Evolutionary conservation across 1,284 basidiomycete genomes (phyloP).

Genomic region (Cutaneotrichosporon dermatis): DNA sequence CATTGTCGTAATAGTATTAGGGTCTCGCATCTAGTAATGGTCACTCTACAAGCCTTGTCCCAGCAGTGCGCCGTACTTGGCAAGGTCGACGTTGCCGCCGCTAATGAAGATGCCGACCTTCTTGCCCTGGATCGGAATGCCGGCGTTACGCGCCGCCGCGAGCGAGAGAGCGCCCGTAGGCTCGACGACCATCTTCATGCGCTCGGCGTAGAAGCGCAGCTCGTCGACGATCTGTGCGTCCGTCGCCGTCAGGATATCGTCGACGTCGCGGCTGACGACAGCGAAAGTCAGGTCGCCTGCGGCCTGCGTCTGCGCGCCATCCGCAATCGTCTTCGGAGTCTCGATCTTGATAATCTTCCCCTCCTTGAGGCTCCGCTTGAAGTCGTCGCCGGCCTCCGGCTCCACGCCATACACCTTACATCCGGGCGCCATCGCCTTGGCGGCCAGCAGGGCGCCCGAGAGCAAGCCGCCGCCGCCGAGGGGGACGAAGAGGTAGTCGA

Average conservation of each 20-base stretch:
- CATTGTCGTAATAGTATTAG: background rate
- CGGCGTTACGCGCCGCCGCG: constrained; percentile 78
- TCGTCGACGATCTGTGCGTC: constrained; percentile 98
- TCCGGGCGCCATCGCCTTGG: constrained; percentile 86
- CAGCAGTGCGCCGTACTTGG: constrained; percentile 91
- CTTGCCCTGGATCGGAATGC: constrained; percentile 77
- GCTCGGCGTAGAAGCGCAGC: constrained; percentile 98
- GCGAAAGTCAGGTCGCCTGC: constrained; percentile 94
- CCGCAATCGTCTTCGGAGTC: constrained; percentile 93
- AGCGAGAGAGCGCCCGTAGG: constrained; percentile 92
- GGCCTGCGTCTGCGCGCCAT: constrained; percentile 95
- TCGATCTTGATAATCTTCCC: constrained; percentile 75
- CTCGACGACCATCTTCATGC: constrained; percentile 77
- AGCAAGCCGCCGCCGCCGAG: constrained; percentile 90
- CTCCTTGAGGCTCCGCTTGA: constrained; percentile 69
- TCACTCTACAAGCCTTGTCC: constrained; percentile 57
- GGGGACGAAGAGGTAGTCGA: constrained; percentile 86
- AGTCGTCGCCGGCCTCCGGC: constrained; percentile 89
- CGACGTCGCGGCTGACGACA: constrained; percentile 75
- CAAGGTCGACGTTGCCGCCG: constrained; percentile 99
- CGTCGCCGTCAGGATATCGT: constrained; percentile 78
- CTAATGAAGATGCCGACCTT: constrained; percentile 87
- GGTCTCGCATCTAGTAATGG: too few relatives aligned
- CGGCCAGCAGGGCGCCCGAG: constrained; percentile 82
- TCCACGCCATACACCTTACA: constrained; percentile 89